Conservation (phyloP, 2,329 filamentous ascomycete species). For the Delphinella strobiligena region DNA sequence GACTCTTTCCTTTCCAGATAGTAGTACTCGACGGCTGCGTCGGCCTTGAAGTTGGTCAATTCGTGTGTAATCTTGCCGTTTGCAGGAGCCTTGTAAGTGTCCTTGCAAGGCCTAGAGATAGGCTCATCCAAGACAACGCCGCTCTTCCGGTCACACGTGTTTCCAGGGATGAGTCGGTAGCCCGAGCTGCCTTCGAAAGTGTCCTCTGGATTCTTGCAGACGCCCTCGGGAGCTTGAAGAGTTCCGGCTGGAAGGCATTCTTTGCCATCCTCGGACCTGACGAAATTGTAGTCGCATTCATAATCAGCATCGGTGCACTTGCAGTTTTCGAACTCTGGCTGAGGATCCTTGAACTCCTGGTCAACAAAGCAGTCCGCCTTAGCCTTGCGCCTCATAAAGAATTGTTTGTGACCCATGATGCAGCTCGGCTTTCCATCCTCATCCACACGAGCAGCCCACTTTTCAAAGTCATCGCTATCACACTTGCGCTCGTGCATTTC, state of each 20-base stretch:
- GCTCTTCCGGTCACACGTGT: constrained; percentile 32
- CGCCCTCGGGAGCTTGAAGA: constrained; percentile 55
- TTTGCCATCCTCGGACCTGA: constrained; percentile 47
- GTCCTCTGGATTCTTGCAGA: constrained; percentile 59
- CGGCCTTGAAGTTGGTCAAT: constrained; percentile 50
- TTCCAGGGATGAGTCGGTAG: constrained; percentile 73
- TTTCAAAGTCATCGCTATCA: constrained; percentile 63
- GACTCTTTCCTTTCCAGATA: constrained; percentile 70
- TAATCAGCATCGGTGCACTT: constrained; percentile 77
- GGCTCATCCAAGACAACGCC: constrained; percentile 31
- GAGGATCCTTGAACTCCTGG: constrained; percentile 68
- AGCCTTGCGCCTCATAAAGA: constrained; percentile 73
- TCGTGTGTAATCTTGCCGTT: constrained; percentile 55
- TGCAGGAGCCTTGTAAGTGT: constrained; percentile 41
- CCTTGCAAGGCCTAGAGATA: constrained; percentile 64
- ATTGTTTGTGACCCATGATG: constrained; percentile 92
- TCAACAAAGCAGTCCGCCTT: constrained; percentile 82
- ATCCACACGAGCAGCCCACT: constrained; percentile 76
- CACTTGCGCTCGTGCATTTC: constrained; percentile 72
- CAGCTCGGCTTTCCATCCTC: constrained; percentile 72
- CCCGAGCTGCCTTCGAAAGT: constrained; percentile 79
- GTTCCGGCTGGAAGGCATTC: constrained; percentile 56
- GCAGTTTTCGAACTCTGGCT: constrained; percentile 60
- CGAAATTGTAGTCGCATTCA: constrained; percentile 93
- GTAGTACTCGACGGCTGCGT: constrained; percentile 43